Evolutionary conservation across 1,139 yeast genomes (phyloP).

Genomic region (Meyerozyma guilliermondii): DNA sequence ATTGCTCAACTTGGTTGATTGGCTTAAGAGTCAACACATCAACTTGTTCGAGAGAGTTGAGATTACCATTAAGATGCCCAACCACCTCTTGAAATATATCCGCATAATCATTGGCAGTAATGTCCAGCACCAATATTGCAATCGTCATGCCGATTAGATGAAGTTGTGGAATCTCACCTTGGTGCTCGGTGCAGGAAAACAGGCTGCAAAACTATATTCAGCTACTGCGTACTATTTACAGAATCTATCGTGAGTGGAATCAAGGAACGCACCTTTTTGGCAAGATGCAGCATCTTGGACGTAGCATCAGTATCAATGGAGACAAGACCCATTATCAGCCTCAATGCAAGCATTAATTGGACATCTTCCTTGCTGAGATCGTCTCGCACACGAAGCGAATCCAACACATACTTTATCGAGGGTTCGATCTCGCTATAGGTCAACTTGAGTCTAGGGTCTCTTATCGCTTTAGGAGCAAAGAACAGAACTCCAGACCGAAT

Average conservation of each 20-base stretch:
- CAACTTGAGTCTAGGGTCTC: constrained; percentile 16
- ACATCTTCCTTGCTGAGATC: constrained; percentile 14
- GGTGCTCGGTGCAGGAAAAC: neutral
- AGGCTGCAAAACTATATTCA: neutral
- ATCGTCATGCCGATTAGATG: neutral
- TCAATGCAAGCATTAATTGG: constrained; percentile 15
- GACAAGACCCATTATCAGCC: constrained; percentile 15
- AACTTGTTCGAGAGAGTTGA: constrained; percentile 9
- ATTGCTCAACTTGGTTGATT: constrained; percentile 15
- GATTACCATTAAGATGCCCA: constrained; percentile 6
- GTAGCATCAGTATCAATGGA: constrained; percentile 11
- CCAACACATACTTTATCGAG: constrained; percentile 21
- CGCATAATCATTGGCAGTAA: neutral
- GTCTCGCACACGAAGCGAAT: constrained; percentile 12
- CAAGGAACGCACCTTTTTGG: constrained; percentile 7
- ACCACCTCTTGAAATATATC: neutral
- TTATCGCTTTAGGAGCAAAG: constrained; percentile 21
- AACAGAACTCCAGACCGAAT: constrained; percentile 27
- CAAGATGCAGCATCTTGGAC: constrained; percentile 6
- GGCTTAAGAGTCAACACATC: constrained; percentile 20
- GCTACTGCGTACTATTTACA: neutral
- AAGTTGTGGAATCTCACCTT: neutral
- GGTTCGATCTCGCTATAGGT: constrained; percentile 15
- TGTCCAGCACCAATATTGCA: neutral
- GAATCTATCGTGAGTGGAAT: neutral